Conservation (phyloP, 495 filamentous ascomycete species). For the Hypoxylon crocopeplum region DNA sequence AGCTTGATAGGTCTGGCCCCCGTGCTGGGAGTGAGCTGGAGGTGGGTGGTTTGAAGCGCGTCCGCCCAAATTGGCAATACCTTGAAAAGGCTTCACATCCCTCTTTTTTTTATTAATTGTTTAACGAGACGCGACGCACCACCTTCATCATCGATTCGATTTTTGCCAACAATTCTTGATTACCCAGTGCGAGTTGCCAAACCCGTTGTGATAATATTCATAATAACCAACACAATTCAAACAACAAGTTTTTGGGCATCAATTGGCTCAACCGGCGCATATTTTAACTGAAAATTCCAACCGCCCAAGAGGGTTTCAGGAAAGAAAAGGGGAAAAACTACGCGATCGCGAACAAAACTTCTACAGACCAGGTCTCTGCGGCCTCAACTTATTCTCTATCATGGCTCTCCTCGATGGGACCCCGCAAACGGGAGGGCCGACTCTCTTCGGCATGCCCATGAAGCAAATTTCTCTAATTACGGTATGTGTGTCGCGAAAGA, state of each 20-base stretch:
- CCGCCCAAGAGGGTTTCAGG: background rate
- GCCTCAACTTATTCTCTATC: conserved; percentile 13
- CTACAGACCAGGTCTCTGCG: background rate
- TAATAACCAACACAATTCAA: background rate
- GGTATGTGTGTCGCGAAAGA: conserved; percentile 57
- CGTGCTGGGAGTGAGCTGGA: conserved; percentile 22
- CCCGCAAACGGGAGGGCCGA: conserved; percentile 49
- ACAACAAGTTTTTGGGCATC: background rate
- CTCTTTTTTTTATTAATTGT: conserved; percentile 12
- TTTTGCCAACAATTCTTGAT: background rate
- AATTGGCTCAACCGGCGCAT: conserved; percentile 7
- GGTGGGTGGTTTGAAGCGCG: conserved; percentile 28
- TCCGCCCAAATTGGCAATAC: conserved; percentile 25
- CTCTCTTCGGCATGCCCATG: conserved; percentile 70
- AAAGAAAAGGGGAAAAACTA: background rate
- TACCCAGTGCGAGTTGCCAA: background rate
- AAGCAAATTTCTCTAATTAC: conserved; percentile 81
- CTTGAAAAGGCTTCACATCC: conserved; percentile 7
- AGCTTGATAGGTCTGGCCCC: conserved; percentile 29
- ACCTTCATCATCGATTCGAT: background rate
- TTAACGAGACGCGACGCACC: conserved; percentile 25
- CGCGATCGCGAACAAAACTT: conserved; percentile 6
- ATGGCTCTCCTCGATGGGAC: conserved; percentile 49
- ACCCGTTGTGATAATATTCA: background rate
- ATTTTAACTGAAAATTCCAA: conserved; percentile 8